Evolutionary conservation across 2,329 filamentous ascomycete genomes (phyloP).

Genomic region (Aspergillus sp.): DNA sequence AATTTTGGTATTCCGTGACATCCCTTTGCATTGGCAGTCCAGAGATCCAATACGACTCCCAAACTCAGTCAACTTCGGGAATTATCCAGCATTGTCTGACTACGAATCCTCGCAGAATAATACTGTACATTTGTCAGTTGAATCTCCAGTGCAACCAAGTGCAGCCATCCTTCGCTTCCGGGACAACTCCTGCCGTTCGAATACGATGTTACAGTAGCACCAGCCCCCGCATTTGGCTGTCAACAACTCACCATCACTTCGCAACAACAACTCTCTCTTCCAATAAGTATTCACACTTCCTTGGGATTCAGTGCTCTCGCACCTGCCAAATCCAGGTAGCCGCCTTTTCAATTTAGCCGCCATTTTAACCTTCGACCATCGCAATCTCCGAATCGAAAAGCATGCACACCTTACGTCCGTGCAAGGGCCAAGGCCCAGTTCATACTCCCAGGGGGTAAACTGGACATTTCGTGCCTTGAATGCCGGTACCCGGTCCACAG

Average conservation of each 20-base stretch:
- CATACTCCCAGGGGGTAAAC: background rate
- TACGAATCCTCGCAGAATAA: background rate
- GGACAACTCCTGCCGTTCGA: background rate
- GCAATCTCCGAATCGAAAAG: background rate
- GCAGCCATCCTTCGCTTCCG: background rate
- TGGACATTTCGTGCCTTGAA: background rate
- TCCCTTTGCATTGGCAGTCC: background rate
- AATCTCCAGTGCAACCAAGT: background rate
- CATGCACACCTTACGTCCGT: background rate
- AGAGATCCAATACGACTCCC: background rate
- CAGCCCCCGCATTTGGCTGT: background rate
- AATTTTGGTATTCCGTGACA: background rate
- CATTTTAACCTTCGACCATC: background rate
- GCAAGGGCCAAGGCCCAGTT: too few species aligned
- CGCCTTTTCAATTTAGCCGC: background rate
- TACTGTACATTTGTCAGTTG: too few species aligned
- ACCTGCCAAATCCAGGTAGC: background rate
- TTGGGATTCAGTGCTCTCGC: background rate
- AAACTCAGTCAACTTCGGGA: background rate
- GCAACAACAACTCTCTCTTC: too few species aligned
- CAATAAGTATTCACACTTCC: background rate
- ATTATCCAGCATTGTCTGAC: background rate
- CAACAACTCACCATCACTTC: background rate
- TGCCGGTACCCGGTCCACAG: too few species aligned
- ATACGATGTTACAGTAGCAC: conserved; percentile 1